Evolutionary conservation across 2,329 filamentous ascomycete species (phyloP), one percentile per base, ranked within the genome.

Genomic region (Emmonsia crescens): DNA sequence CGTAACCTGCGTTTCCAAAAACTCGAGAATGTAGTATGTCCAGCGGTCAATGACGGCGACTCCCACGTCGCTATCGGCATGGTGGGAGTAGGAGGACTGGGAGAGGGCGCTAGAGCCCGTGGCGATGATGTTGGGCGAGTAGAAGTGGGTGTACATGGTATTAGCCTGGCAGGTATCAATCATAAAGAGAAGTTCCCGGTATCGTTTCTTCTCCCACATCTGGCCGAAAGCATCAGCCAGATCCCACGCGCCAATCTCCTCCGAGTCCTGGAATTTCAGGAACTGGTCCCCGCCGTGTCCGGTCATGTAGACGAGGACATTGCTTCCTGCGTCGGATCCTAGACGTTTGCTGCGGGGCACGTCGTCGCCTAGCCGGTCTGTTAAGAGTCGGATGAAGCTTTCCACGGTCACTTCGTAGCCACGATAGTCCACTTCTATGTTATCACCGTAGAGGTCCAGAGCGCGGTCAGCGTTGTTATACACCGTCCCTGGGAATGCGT

Each of bases 181-280:
- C 94, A 99, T 99, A 80, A 99, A 99, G 62, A 99, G 84, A 68
- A 99, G 86, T 76, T 99, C 94, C 74, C 97, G 90, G 76, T 97
- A 99, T 80, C 94, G 87, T 79, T 95, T 95, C 85, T 99, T 99
- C 82, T 99, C 94, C 89, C 92, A 96, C 94, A 99, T 99, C 80
- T 99, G 93, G 76, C 95, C 91, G 74, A 99, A 97, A 0, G 94
- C 94, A 75, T 99, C 91, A 5, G 95, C 94, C 62, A 99, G 79
- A 77, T 99, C 94, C 74, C 95, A 96, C 0, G 91, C 91, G 61
- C 91, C 92, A 67, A 99, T 97, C 77, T 99, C 94, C 75, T 99
- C 94, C 6, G 91, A 90, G 69, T 99, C 94, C 75, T 99, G 94
- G 71, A 99, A 99, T 75, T 99, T 99, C 63, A 99, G 78, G 69